A percentile compares a stretch with the other conserved stretches of the same genome.
These are phyloP conservation scores for Aspergillus indologenus DNA, from an alignment of 495 filamentous ascomycete genomes.

Conservation along the genomic window DNA sequence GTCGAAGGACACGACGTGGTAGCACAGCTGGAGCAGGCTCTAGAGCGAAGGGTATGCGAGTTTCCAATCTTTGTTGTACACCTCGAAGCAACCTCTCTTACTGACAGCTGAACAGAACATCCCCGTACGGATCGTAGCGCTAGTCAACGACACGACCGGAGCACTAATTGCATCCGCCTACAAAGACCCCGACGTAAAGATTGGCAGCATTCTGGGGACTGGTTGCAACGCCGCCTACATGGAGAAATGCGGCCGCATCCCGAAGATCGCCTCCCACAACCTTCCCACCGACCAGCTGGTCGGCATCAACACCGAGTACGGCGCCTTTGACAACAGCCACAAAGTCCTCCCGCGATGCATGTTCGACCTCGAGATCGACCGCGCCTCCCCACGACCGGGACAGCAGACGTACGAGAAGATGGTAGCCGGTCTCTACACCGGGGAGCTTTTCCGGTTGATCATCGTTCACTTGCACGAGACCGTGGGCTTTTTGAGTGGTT, in stretches of 20 bases:
- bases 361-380: slow-evolving; percentile 39
- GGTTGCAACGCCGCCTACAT: slow-evolving; percentile 97
- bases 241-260: slow-evolving; percentile 77
- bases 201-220: slow-evolving; percentile 95
- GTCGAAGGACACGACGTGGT: slow-evolving; percentile 91
- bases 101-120: slow-evolving; percentile 52
- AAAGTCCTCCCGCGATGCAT: slow-evolving; percentile 64
- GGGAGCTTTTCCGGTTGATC: slow-evolving; percentile 44
- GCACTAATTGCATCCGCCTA: slow-evolving; percentile 91
- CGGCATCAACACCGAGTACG: slow-evolving; percentile 97
- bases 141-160: slow-evolving; percentile 95
- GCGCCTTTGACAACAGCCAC: slow-evolving; percentile 92
- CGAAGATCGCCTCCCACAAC: slow-evolving; percentile 79
- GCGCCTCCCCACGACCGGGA: slow-evolving; percentile 38
- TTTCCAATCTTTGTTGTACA: too few relatives aligned
- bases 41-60: slow-evolving; percentile 61
- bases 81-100: neutral
- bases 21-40: slow-evolving; percentile 77
- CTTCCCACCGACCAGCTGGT: slow-evolving; percentile 77
- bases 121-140: slow-evolving; percentile 78
- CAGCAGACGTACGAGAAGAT: slow-evolving; percentile 51
- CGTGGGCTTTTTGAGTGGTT: slow-evolving; percentile 30
- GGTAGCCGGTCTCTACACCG: slow-evolving; percentile 47
- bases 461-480: slow-evolving; percentile 36
- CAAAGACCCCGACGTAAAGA: slow-evolving; percentile 75